Evolutionary conservation across 2,329 filamentous ascomycete genomes (phyloP), one percentile per base, ranked within the genome.

Genomic region (Fusarium incarnatum): DNA sequence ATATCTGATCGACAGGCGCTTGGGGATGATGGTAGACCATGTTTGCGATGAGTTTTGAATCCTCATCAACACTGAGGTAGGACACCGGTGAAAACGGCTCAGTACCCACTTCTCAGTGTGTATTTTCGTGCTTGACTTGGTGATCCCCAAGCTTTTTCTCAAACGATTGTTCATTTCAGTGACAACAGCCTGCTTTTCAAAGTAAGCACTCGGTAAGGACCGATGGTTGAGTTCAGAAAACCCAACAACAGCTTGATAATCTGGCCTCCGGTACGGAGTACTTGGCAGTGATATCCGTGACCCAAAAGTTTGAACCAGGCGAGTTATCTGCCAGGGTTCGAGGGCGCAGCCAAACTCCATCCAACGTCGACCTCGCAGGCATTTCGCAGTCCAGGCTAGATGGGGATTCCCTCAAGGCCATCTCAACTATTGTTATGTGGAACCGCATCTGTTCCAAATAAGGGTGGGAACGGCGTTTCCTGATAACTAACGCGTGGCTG

Each of bases 11-110:
- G 50, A 57, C 60, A 60, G 48, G 52, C 52, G 56, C 67, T 63
- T 70, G 60, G 54, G 49, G 57, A 73, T 57, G 60, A 55, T 54
- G 70, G 60, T 41, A 20, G 23, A 53, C 49, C 16, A 71, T 71
- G 67, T 72, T 74, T 73, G 63, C 62, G 63, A 73, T 66, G 59
- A 53, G 59, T 65, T 70, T 71, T 52, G 55, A 41, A 58, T 70
- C 48, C 57, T 58, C 50, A 53, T 55, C 40, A 37, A 28, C 53
- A 48, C 32, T 20, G 27, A 63, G 42, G 64, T 30, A 58, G 47
- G 64, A 58, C 60, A 58, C 42, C 32, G 22, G 42, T 50, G 55
- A 64, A 52, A 57, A 62, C 60, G 60, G 61, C 57, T 49, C 42
- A 25, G 49, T 50, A 42, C 44, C 45, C 25, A 34, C 55, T 68